Evolutionary conservation across 2,329 filamentous ascomycete genomes (phyloP), one percentile per base, ranked within the genome.

Genomic region (Bipolaris oryzae): DNA sequence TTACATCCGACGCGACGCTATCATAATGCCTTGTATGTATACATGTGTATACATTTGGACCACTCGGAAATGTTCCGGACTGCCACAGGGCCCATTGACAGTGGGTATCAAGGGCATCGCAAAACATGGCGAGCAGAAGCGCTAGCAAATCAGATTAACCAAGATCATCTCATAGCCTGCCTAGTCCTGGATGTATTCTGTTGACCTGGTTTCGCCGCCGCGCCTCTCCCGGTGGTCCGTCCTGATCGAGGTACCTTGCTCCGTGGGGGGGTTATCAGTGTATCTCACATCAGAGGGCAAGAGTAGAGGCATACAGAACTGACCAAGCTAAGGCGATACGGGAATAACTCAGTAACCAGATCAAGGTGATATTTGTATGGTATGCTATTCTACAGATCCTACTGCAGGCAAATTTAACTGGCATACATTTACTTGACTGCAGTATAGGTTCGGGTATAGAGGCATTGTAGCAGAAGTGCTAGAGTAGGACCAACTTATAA

Each of bases 381-480:
- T n/a, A 60, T 71, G 0, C 21, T 74, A 7, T 74, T 70, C 41
- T 69, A 74, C 44, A 58, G 74, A 1, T 74, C 71, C 53, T 73
- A 69, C 38, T 70, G 72, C 52, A 62, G 74, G 37, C 56, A 67
- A 37, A 69, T 68, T 6, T 71, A 70, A 25, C 57, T 68, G 58
- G 46, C 62, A 7, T 70, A 71, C 49, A 52, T 68, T 20, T 56
- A 70, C 37, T 37, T 72, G 15, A 66, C 61, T 2, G 59, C 41
- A 10, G 50, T 37, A 1, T 54, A 46, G 2, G 28, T 68, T 2
- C 54, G 57, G 3, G 50, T 57, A 2, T 48, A 55, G 16, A 18
- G 63, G 59, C 23, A 65, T 73, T 2, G 35, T 73, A 10, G 35
- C 55, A 11, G 63, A 63, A 11, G 58, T 59, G 6, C 55, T 74